Percentiles rank a stretch among this genome's conserved stretches.
phyloP scores from a whole-genome alignment of 2,329 filamentous ascomycete genomes.

The Periconia sp. region DNA sequence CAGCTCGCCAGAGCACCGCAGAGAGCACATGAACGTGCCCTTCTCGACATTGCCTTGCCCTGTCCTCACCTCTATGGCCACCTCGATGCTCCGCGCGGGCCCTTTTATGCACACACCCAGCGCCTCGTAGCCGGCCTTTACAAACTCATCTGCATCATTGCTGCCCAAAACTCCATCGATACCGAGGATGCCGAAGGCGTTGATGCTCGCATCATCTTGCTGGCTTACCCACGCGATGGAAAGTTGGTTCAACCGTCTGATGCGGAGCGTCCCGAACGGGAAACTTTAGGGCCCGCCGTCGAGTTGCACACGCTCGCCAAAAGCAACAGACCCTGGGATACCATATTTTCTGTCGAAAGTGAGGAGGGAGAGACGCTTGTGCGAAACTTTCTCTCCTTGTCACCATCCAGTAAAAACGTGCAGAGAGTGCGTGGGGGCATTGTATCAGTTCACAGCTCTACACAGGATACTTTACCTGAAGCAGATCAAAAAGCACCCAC shows the following conservation, averaged over 20 bases:
- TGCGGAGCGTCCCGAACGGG: conserved; percentile 30
- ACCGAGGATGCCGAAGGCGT: conserved; percentile 69
- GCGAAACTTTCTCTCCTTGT: conserved; percentile 44
- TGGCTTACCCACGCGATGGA: conserved; percentile 59
- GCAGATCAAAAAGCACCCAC: conserved; percentile 5
- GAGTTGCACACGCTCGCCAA: conserved; percentile 51
- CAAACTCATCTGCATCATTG: conserved; percentile 73
- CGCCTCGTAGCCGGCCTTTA: conserved; percentile 76
- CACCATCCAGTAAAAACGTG: conserved; percentile 28
- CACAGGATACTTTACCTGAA: conserved; percentile 3
- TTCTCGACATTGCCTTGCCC: conserved; percentile 64
- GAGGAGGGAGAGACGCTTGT: conserved; percentile 65
- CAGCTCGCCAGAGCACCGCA: conserved; percentile 40
- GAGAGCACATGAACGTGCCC: conserved; percentile 36
- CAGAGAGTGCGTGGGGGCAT: conserved; percentile 39
- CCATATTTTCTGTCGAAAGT: conserved; percentile 66
- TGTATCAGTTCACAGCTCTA: conserved; percentile 23
- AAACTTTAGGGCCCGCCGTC: conserved; percentile 52
- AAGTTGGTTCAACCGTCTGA: conserved; percentile 21
- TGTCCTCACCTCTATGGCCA: conserved; percentile 62
- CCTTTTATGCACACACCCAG: conserved; percentile 70
- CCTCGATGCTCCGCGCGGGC: conserved; percentile 53
- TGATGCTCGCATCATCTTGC: conserved; percentile 72
- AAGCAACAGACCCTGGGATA: conserved; percentile 61
- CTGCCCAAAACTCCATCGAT: conserved; percentile 63